Conservation (phyloP, 495 filamentous ascomycete genomes). For the Talaromyces stipitatus region DNA sequence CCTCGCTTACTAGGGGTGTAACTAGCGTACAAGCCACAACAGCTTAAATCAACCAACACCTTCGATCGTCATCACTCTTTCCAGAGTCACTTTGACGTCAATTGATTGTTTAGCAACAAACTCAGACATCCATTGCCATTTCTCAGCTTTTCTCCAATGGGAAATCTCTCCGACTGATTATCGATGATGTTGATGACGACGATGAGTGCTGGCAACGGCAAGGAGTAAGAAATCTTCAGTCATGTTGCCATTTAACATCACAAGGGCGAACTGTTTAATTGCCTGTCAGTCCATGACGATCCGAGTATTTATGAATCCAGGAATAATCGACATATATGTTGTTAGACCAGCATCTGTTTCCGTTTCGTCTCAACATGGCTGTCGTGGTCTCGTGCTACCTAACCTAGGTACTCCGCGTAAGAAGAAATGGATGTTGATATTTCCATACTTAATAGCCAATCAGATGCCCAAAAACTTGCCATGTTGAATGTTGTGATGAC, state of each 20-base stretch:
- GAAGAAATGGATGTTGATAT: too few relatives aligned
- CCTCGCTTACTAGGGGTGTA: not conserved
- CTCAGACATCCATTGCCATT: not conserved
- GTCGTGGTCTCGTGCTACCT: not conserved
- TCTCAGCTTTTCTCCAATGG: not conserved
- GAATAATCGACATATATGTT: not conserved
- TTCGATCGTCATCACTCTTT: not conserved
- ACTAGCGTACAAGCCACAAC: not conserved
- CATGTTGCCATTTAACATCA: not conserved
- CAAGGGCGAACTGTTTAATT: not conserved
- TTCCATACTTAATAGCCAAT: too few relatives aligned
- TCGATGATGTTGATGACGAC: not conserved
- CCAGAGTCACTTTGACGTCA: constrained; percentile 1
- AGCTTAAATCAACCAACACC: not conserved
- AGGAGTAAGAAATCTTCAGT: not conserved
- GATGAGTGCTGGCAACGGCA: not conserved
- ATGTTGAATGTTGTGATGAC: not conserved
- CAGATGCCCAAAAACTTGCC: too few relatives aligned
- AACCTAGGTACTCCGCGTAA: too few relatives aligned
- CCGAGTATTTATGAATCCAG: not conserved
- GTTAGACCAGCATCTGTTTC: not conserved
- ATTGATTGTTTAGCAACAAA: not conserved
- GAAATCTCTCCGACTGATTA: not conserved
- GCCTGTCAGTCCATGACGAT: not conserved
- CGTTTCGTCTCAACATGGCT: too few relatives aligned